Base-by-base conservation (phyloP, 1,284 basidiomycete species). In the Microbotryum silenes-acaulis region DNA sequence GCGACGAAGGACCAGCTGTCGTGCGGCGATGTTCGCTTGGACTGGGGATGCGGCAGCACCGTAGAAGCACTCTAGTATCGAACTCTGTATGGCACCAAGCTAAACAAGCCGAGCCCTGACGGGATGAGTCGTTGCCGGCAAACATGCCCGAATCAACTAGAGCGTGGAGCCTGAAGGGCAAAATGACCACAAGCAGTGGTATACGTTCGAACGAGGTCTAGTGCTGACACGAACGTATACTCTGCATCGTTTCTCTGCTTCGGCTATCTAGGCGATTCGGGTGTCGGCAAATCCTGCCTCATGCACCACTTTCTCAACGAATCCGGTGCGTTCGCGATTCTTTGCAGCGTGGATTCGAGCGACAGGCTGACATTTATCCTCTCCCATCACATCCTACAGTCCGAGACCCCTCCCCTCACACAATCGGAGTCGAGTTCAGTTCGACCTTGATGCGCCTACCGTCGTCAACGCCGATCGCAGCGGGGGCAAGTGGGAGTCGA, bases 241-340 rank as follows among this genome's bases (percentile, higher is more conserved):
- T 51, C 49, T 37, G 54, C 50, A 27, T 25, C 10, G 10, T 21
- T 44, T 21, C 3, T 7, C 27, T 23, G 31, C 1, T 42, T 6
- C 58, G 12, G 25, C 25, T 20, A 44, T 44, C 16, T 42, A 94
- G 92, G 92, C 69, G 93, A 97, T 79, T 89, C 93, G 16, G 93
- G 91, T 64, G 90, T 91, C 4, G 94, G 94, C 52, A 98, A 98
- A 80, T 93, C 91, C 23, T 97, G 93, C 76, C 78, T 97, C 47
- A 80, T 97, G 56, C 91, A 97, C 75, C 91, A 96, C 69, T 97
- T 96, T 75, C 90, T 91, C 63, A 88, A 96, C 76, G 92, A 94
- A 74, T 82, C 85, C 57, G 96, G 92, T 96, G 72, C 70, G 89
- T 51, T 37, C 42, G 16, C 25, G n/a, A 20, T 31, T 6, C 20